Percentiles rank a stretch among this genome's conserved stretches.
phyloP scores from a whole-genome alignment of 75 land plant species.

The Gnetum montanum region DNA sequence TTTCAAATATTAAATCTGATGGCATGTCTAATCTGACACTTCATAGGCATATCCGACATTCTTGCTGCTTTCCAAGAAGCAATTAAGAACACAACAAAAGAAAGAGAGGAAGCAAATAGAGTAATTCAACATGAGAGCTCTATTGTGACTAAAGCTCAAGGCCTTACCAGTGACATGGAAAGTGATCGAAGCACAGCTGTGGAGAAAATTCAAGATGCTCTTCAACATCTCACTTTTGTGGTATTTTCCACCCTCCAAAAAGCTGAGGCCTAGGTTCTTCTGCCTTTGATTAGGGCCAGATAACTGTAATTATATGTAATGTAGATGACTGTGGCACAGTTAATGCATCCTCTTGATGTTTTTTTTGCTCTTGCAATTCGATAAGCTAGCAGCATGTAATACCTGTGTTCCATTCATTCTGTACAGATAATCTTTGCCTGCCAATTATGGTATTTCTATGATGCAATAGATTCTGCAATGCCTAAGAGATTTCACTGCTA shows the following conservation, averaged over 20 bases:
- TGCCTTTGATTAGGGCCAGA: background rate
- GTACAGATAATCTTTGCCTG: no score
- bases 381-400: no score
- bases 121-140: slow-evolving; percentile 24
- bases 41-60: slow-evolving; percentile 77
- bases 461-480: no score
- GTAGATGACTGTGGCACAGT: no score
- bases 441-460: no score
- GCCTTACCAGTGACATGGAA: slow-evolving; percentile 52
- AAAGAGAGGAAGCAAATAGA: slow-evolving; percentile 29
- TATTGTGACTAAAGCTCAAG: slow-evolving; percentile 59
- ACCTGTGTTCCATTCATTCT: no score
- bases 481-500: no score
- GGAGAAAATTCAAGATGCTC: slow-evolving; percentile 78
- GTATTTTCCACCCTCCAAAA: slow-evolving; percentile 56
- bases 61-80: slow-evolving; percentile 73
- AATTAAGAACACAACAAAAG: slow-evolving; percentile 34
- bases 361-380: no score
- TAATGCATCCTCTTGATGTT: no score
- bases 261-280: background rate
- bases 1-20: background rate
- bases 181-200: slow-evolving; percentile 51
- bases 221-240: slow-evolving; percentile 62
- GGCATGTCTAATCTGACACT: background rate
- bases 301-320: no score